These are phyloP conservation scores for Colletotrichum sojae DNA, from an alignment of 2,329 filamentous ascomycete species.

Conservation along the genomic window DNA sequence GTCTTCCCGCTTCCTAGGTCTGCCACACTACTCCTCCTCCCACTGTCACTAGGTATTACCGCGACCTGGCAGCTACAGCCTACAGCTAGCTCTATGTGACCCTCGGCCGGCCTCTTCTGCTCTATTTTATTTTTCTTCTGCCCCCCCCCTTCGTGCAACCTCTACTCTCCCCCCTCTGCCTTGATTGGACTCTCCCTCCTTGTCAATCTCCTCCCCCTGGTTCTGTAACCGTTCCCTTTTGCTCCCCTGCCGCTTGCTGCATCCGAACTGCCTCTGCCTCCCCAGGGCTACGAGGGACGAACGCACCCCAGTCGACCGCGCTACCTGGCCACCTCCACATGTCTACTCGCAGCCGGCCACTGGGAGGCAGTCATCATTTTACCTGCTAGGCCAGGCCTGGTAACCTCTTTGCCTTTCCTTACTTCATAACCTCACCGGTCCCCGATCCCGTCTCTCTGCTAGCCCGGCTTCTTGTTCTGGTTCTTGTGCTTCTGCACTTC, in stretches of 20 bases:
- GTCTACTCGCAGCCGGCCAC: conserved; percentile 24
- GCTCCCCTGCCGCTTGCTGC: conserved; percentile 37
- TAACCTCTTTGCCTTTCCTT: conserved; percentile 36
- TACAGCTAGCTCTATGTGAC: background rate
- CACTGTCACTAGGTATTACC: background rate
- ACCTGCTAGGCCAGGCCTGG: conserved; percentile 30
- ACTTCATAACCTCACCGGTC: conserved; percentile 40
- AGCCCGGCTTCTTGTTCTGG: conserved; percentile 27
- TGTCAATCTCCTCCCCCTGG: conserved; percentile 35
- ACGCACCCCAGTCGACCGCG: conserved; percentile 34
- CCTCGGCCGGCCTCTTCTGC: background rate
- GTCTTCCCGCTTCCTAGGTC: background rate
- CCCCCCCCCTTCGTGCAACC: conserved; percentile 20
- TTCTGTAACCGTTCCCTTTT: conserved; percentile 37
- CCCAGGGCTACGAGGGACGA: conserved; percentile 32
- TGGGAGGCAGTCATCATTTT: conserved; percentile 39
- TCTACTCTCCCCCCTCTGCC: conserved; percentile 10
- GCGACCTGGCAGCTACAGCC: background rate
- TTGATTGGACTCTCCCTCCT: conserved; percentile 34
- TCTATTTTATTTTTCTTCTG: conserved; percentile 20
- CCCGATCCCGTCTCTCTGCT: conserved; percentile 31
- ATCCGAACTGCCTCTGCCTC: conserved; percentile 35
- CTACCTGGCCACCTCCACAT: conserved; percentile 40
- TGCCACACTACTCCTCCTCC: background rate
- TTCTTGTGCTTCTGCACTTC: conserved; percentile 37